Conservation (phyloP, 208 protist species). For the Leishmania tropica region DNA sequence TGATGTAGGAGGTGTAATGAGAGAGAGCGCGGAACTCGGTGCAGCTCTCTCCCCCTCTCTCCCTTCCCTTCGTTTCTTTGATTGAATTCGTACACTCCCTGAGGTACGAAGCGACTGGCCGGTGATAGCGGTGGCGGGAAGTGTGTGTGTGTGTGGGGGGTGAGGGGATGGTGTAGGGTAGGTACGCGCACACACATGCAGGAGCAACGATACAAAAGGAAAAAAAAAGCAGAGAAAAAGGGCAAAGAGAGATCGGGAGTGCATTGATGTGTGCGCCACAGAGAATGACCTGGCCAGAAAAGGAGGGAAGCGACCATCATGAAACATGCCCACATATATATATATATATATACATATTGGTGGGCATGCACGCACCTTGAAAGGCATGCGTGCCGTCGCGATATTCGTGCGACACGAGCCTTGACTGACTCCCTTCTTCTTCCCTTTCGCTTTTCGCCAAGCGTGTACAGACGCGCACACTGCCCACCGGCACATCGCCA, state of each 20-base stretch:
- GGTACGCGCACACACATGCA: neutral
- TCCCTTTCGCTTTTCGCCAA: neutral
- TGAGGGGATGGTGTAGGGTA: neutral
- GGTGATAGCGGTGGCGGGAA: neutral
- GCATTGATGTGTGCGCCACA: neutral
- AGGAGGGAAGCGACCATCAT: too few relatives aligned
- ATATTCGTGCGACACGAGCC: neutral
- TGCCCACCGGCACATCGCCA: neutral
- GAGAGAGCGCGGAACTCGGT: neutral
- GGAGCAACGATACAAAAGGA: neutral
- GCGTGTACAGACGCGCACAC: neutral
- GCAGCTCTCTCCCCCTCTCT: neutral
- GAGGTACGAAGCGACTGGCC: neutral
- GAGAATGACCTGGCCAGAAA: too few relatives aligned
- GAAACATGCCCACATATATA: too few relatives aligned
- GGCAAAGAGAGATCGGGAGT: neutral
- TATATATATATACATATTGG: too few relatives aligned
- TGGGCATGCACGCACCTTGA: too few relatives aligned
- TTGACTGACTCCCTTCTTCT: neutral
- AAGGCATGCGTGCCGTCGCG: neutral
- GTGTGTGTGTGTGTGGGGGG: too few relatives aligned
- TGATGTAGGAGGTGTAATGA: too few relatives aligned
- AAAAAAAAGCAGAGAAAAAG: too few relatives aligned
- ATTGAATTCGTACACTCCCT: neutral
- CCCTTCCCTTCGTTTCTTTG: neutral